Percentiles rank a stretch among this genome's conserved stretches.
Evolutionary conservation across 768 basidiomycete species (phyloP).

Genomic region (Tulasnella sp.): DNA sequence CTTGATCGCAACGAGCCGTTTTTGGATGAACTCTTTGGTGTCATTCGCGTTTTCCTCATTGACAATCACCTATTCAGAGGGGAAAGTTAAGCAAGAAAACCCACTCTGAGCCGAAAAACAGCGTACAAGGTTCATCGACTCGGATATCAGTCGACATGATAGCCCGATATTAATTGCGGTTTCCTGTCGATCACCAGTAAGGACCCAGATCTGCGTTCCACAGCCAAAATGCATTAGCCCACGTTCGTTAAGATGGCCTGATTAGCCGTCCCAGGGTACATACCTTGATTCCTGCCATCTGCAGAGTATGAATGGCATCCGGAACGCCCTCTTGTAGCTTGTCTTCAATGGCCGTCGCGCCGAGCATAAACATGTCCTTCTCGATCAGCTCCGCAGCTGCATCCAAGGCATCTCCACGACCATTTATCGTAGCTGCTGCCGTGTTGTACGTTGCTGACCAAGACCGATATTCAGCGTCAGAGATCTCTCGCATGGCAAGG

Average conservation of each 20-base stretch:
- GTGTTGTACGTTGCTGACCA: constrained; percentile 84
- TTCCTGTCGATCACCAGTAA: constrained; percentile 97
- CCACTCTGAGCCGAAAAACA: background rate
- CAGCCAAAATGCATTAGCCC: too few relatives aligned
- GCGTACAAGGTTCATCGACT: constrained; percentile 93
- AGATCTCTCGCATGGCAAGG: constrained; percentile 85
- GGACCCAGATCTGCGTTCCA: constrained; percentile 71
- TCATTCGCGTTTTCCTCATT: constrained; percentile 79
- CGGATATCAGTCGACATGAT: constrained; percentile 92
- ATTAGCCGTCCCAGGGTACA: background rate
- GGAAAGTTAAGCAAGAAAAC: background rate
- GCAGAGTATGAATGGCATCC: constrained; percentile 93
- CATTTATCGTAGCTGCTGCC: constrained; percentile 91
- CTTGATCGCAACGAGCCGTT: constrained; percentile 84
- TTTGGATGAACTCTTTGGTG: constrained; percentile 77
- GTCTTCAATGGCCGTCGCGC: constrained; percentile 97
- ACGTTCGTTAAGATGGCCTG: background rate
- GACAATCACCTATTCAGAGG: constrained; percentile 62
- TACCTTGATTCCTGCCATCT: constrained; percentile 96
- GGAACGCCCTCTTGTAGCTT: constrained; percentile 98
- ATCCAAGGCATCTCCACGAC: constrained; percentile 90
- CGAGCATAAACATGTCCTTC: constrained; percentile 82
- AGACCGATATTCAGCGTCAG: constrained; percentile 79
- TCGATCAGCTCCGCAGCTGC: constrained; percentile 93
- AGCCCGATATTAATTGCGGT: constrained; percentile 99